A percentile compares a stretch with the other conserved stretches of the same genome.
These are phyloP conservation scores for Gossypium anomalum DNA, from an alignment of 345 rosid species.

Conservation along the genomic window DNA sequence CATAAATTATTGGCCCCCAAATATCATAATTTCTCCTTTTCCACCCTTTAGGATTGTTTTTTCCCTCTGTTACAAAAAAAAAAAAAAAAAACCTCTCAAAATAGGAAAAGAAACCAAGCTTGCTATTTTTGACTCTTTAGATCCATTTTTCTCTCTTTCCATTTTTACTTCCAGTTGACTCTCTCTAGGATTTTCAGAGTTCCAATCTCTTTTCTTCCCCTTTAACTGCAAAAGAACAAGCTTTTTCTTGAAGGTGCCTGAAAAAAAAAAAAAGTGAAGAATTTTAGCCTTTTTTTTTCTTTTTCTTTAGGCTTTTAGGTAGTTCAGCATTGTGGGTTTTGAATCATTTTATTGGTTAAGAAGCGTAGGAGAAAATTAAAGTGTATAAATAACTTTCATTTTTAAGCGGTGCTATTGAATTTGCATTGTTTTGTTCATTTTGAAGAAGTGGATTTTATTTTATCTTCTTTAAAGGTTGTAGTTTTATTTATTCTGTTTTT, in stretches of 20 bases:
- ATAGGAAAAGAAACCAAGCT: not conserved
- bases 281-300: not conserved
- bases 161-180: conserved; percentile 10
- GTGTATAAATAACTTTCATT: conserved; percentile 11
- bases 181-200: conserved; percentile 7
- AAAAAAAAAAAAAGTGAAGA: not conserved
- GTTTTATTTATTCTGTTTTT: conserved; percentile 9
- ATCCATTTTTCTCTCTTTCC: conserved; percentile 30
- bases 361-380: conserved; percentile 7
- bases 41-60: not conserved
- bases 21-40: not conserved
- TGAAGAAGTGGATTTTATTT: conserved; percentile 6
- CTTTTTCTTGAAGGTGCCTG: conserved; percentile 8
- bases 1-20: conserved; percentile 1
- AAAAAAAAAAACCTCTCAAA: not conserved
- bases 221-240: not conserved
- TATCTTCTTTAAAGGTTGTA: not conserved
- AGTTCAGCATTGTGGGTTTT: conserved; percentile 1
- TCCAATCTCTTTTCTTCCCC: conserved; percentile 14
- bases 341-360: conserved; percentile 9
- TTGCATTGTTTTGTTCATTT: not conserved
- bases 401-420: conserved; percentile 10
- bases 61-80: not conserved
- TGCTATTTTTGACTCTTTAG: conserved; percentile 21
- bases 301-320: conserved; percentile 15